Base-by-base conservation (phyloP, 345 rosid genomes). In the Microthlaspi erraticum region DNA sequence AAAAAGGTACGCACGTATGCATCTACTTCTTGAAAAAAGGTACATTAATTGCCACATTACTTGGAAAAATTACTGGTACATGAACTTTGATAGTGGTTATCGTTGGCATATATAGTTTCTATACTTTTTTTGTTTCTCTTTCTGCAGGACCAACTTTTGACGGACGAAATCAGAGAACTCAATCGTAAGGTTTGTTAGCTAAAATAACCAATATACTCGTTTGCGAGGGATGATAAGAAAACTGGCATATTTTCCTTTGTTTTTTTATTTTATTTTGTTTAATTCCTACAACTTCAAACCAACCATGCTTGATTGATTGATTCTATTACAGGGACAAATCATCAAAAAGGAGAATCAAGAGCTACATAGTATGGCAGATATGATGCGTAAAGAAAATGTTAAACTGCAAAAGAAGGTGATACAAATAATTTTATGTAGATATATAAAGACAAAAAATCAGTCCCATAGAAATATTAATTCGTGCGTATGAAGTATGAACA, bases 111-210 rank as follows among this genome's bases (percentile, higher is more conserved):
- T 23, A 23, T 23, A 23, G 26, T 23, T 23, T 45, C 9, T 14
- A 9, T 29, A 31, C 43, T 2, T 61, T 61, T 34, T 32, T 46
- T 49, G n/a, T 10, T 14, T 37, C 41, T 39, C 1, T 55, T 51
- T 39, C 1, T 55, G 71, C 68, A 91, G 97, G 91, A 89, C 43
- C 86, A 91, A 60, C 70, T 84, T 64, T 77, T 85, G 60, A 81
- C 77, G 3, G 83, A 83, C 8, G 84, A 91, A 77, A 88, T 91
- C 44, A 83, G 79, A 71, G 95, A 85, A 67, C 82, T 88, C 34
- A 87, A 53, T 64, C 73, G 26, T 55, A 85, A 91, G 95, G 95
- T 91, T 77, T 23, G 67, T 56, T 69, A 45, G 5, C 14, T 49
- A 58, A 61, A 37, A 20, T 12, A 13, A 32, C 1, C 26, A 48